These are phyloP conservation scores for Pseudopyricularia cyperi DNA, from an alignment of 2,329 filamentous ascomycete species.

Conservation along the genomic window DNA sequence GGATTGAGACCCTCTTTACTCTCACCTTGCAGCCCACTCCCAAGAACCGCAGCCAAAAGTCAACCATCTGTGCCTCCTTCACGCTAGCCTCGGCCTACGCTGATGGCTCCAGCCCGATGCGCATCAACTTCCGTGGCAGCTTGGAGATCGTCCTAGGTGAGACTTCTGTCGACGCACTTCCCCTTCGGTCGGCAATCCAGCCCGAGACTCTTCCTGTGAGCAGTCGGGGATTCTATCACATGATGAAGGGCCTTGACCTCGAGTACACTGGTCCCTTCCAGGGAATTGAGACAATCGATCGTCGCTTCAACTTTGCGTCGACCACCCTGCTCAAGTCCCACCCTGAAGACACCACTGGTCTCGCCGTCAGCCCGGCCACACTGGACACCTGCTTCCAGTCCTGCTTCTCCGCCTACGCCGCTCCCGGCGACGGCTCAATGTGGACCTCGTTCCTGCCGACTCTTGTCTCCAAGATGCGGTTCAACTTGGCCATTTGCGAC, in stretches of 20 bases:
- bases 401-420: constrained; percentile 25
- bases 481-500: constrained; percentile 20
- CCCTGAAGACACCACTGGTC: constrained; percentile 19
- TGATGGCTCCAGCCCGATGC: constrained; percentile 19
- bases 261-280: constrained; percentile 24
- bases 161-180: constrained; percentile 13
- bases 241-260: constrained; percentile 25
- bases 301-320: constrained; percentile 21
- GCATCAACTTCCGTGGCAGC: constrained; percentile 19
- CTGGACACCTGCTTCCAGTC: constrained; percentile 28
- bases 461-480: constrained; percentile 18
- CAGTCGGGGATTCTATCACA: constrained; percentile 22
- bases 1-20: constrained; percentile 23
- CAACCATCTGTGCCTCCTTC: constrained; percentile 18
- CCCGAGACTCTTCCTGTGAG: constrained; percentile 19
- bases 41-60: constrained; percentile 2
- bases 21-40: constrained; percentile 12
- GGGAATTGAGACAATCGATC: constrained; percentile 18
- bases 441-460: constrained; percentile 29
- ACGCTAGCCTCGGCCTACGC: constrained; percentile 20
- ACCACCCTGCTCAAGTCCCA: constrained; percentile 18
- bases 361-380: constrained; percentile 25
- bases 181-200: constrained; percentile 7
- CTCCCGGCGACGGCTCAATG: constrained; percentile 25
- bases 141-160: constrained; percentile 19